Conservation (phyloP, 805 yeast genomes). For the Ogataea salicorniae region DNA sequence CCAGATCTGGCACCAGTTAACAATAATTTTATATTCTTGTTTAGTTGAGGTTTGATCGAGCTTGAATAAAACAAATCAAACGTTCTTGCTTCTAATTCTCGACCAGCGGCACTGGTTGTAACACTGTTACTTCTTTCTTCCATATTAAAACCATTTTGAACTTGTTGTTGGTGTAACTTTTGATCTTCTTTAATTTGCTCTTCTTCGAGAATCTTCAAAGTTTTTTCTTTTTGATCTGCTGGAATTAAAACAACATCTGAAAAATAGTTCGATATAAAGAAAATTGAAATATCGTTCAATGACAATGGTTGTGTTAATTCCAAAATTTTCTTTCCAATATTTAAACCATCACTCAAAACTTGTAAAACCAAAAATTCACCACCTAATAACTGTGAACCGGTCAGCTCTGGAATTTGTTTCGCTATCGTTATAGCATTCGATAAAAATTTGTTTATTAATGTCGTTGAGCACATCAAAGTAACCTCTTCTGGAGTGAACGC, state of each 20-base stretch:
- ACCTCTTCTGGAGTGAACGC: conserved; percentile 62
- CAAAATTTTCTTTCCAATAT: conserved; percentile 48
- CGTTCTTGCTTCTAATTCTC: conserved; percentile 29
- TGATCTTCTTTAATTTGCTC: conserved; percentile 9
- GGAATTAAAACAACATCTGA: conserved; percentile 63
- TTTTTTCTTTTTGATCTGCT: conserved; percentile 36
- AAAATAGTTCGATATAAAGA: conserved; percentile 58
- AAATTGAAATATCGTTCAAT: conserved; percentile 49
- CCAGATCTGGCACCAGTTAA: conserved; percentile 57
- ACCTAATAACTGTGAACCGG: conserved; percentile 35
- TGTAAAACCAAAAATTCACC: conserved; percentile 49
- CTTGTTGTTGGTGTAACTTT: not conserved
- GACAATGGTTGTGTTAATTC: conserved; percentile 57
- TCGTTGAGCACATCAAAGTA: conserved; percentile 48
- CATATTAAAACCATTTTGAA: not conserved
- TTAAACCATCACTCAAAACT: conserved; percentile 55
- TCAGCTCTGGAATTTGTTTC: conserved; percentile 14
- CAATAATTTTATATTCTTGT: conserved; percentile 36
- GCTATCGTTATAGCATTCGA: conserved; percentile 34
- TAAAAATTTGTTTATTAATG: conserved; percentile 35
- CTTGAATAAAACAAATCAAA: conserved; percentile 33
- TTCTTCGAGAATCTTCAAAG: conserved; percentile 38
- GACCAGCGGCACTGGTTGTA: not conserved
- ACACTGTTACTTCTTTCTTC: not conserved
- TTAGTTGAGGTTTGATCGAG: conserved; percentile 41